These are phyloP conservation scores for Hyphopichia khmerensis DNA, from an alignment of 1,139 yeast genomes.

Conservation along the genomic window DNA sequence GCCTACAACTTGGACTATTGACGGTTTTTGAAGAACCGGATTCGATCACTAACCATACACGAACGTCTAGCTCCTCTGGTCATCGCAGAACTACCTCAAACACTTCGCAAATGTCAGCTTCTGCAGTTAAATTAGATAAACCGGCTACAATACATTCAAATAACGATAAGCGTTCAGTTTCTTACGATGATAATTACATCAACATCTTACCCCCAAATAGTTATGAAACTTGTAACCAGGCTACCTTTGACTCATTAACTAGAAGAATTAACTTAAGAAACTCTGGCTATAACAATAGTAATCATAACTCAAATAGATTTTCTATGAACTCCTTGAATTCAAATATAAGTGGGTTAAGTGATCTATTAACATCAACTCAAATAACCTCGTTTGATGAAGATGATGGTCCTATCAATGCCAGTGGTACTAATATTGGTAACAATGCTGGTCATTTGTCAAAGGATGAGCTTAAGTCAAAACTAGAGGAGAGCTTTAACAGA, in stretches of 20 bases:
- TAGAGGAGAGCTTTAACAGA: slow-evolving; percentile 42
- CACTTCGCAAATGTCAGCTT: background rate
- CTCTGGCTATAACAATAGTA: slow-evolving; percentile 7
- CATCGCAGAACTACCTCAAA: slow-evolving; percentile 2
- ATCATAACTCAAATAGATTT: slow-evolving; percentile 25
- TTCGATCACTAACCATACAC: background rate
- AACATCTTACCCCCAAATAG: slow-evolving; percentile 24
- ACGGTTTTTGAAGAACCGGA: slow-evolving; percentile 40
- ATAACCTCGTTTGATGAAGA: slow-evolving; percentile 35
- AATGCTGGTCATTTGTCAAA: slow-evolving; percentile 20
- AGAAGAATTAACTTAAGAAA: slow-evolving; percentile 17
- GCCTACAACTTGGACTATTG: slow-evolving; percentile 40
- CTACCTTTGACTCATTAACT: slow-evolving; percentile 30
- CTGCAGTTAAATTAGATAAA: slow-evolving; percentile 1
- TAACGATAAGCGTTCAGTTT: slow-evolving; percentile 8
- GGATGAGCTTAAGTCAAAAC: slow-evolving; percentile 31
- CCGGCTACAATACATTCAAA: background rate
- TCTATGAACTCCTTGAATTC: slow-evolving; percentile 43
- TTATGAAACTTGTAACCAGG: slow-evolving; percentile 35
- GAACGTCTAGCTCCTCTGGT: background rate
- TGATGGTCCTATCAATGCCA: slow-evolving; percentile 13
- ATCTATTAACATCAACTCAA: slow-evolving; percentile 38
- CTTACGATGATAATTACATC: slow-evolving; percentile 31
- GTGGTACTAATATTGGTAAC: background rate
- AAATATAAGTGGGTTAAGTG: slow-evolving; percentile 43